phyloP scores from a whole-genome alignment of 2,329 filamentous ascomycete genomes.

The Aspergillus niger region DNA sequence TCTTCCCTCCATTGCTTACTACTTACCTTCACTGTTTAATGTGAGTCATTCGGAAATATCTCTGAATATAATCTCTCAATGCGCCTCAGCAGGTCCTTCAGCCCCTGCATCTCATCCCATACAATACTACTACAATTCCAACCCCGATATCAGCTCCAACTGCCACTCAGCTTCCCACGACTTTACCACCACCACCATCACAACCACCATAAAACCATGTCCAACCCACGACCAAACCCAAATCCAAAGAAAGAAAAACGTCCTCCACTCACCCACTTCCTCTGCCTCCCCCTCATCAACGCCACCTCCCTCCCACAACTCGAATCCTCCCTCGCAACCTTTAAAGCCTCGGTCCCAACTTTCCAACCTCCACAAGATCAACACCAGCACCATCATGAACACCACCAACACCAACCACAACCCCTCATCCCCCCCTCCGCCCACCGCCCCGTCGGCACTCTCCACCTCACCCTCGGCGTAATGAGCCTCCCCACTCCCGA shows the following conservation, averaged over 20 bases:
- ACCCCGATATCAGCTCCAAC: background rate
- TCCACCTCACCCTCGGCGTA: constrained; percentile 85
- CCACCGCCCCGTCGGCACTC: constrained; percentile 72
- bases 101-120: background rate
- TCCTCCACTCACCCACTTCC: constrained; percentile 49
- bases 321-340: constrained; percentile 60
- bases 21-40: too few relatives aligned
- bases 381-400: constrained; percentile 5
- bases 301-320: constrained; percentile 64
- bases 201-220: constrained; percentile 10
- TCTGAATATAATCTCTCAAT: background rate
- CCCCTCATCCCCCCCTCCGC: constrained; percentile 64
- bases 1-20: background rate
- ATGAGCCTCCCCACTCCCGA: constrained; percentile 68
- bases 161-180: too few relatives aligned
- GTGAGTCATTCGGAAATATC: too few relatives aligned
- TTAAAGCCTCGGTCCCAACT: constrained; percentile 58
- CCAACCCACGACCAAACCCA: constrained; percentile 1
- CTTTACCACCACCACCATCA: background rate
- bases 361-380: constrained; percentile 11
- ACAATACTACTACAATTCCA: constrained; percentile 10
- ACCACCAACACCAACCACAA: constrained; percentile 29
- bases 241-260: constrained; percentile 24
- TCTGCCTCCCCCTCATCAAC: constrained; percentile 64
- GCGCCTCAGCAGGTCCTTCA: background rate